phyloP scores from a whole-genome alignment of 2,329 filamentous ascomycete species.

The Penicillium sp. region DNA sequence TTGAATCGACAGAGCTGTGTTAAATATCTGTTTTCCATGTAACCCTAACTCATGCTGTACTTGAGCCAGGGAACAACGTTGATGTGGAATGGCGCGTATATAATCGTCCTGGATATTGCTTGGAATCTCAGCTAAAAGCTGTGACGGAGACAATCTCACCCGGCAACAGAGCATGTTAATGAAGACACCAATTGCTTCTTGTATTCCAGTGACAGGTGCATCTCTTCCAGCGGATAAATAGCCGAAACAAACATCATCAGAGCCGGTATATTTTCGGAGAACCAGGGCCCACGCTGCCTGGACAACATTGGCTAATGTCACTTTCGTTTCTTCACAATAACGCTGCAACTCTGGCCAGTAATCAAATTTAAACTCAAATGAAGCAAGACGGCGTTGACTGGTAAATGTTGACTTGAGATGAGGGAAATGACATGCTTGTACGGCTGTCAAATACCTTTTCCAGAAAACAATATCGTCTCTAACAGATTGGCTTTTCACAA shows the following conservation, averaged over 20 bases:
- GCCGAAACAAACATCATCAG: conserved; percentile 40
- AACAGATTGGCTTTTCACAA: conserved; percentile 25
- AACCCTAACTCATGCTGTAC: conserved; percentile 42
- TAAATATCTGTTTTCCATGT: conserved; percentile 36
- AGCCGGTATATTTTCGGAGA: conserved; percentile 27
- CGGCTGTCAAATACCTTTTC: conserved; percentile 31
- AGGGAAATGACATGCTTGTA: conserved; percentile 30
- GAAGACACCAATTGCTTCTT: conserved; percentile 47
- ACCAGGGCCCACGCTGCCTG: conserved; percentile 39
- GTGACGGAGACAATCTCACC: conserved; percentile 35
- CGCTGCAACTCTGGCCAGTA: conserved; percentile 27
- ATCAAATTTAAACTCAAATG: conserved; percentile 26
- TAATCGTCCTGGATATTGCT: conserved; percentile 46
- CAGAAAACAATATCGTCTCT: conserved; percentile 29
- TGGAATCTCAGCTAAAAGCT: conserved; percentile 37
- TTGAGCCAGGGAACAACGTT: conserved; percentile 48
- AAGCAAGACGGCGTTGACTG: conserved; percentile 21
- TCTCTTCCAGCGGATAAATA: conserved; percentile 42
- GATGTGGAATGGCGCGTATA: conserved; percentile 45
- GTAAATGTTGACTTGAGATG: conserved; percentile 10
- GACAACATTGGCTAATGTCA: conserved; percentile 35
- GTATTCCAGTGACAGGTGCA: conserved; percentile 42
- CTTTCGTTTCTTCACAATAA: conserved; percentile 28
- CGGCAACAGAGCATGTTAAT: conserved; percentile 55
- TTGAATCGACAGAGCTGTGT: conserved; percentile 41